Conservation (phyloP, 805 yeast species). For the Brettanomyces nanus region DNA sequence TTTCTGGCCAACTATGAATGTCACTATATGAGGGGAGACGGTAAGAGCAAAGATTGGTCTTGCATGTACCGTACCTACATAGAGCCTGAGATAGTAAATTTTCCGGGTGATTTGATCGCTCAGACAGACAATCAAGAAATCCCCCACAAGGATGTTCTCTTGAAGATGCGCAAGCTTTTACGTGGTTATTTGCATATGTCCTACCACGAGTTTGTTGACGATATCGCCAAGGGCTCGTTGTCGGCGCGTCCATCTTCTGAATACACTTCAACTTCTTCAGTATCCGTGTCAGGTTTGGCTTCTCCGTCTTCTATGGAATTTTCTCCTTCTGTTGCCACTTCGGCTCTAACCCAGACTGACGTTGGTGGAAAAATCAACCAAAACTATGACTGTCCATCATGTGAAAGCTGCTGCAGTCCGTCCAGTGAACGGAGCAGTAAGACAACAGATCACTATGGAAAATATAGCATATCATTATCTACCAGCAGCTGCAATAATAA, state of each 20-base stretch:
- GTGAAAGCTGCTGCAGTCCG: no score
- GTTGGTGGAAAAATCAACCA: no score
- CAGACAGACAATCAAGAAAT: slow-evolving; percentile 10
- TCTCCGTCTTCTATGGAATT: no score
- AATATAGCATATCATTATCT: not conserved
- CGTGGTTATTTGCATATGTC: slow-evolving; percentile 21
- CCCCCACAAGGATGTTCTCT: slow-evolving; percentile 15
- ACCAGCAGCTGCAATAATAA: not conserved
- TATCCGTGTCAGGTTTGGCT: no score
- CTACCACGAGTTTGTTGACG: slow-evolving; percentile 23
- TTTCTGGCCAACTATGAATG: slow-evolving; percentile 12
- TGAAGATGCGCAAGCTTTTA: slow-evolving; percentile 15
- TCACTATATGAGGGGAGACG: slow-evolving; percentile 1
- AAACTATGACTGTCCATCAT: no score
- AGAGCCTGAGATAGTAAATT: slow-evolving; percentile 25
- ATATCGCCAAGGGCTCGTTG: no score
- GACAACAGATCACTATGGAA: no score
- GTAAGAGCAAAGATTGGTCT: slow-evolving; percentile 18
- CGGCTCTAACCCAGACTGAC: no score
- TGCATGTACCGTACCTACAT: slow-evolving; percentile 20
- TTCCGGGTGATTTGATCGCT: slow-evolving; percentile 22
- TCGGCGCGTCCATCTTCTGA: no score
- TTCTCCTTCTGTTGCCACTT: no score
- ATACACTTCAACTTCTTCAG: no score
- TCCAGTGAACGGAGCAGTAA: no score